phyloP scores from a whole-genome alignment of 805 yeast genomes.

The Millerozyma miso region DNA sequence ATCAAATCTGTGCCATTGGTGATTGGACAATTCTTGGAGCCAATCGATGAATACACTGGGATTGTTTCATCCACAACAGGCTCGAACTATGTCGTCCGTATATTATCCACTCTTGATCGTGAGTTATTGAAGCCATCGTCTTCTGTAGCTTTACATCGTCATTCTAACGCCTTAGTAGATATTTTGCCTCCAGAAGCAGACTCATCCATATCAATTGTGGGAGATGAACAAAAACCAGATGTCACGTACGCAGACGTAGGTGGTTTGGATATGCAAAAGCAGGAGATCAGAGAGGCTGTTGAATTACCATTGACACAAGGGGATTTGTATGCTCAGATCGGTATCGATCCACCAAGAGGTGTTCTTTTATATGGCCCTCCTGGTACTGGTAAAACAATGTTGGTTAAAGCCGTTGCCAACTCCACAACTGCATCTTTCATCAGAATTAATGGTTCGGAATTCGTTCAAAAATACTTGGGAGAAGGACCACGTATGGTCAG shows the following conservation, averaged over 20 bases:
- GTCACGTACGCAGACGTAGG: conserved; percentile 97
- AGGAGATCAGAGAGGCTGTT: conserved; percentile 97
- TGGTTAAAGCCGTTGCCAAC: conserved; percentile 98
- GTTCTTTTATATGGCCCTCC: conserved; percentile 98
- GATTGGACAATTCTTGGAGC: conserved; percentile 96
- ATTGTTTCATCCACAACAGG: conserved; percentile 98
- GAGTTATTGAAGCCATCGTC: conserved; percentile 92
- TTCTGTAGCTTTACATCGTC: conserved; percentile 96
- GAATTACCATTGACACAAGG: conserved; percentile 95
- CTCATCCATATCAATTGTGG: conserved; percentile 89
- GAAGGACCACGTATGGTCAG: conserved; percentile 99
- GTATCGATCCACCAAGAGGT: conserved; percentile 99
- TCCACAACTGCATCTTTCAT: conserved; percentile 93
- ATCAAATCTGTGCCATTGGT: conserved; percentile 97
- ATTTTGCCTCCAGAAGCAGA: conserved; percentile 99
- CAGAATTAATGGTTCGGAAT: conserved; percentile 96
- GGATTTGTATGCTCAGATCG: conserved; percentile 93
- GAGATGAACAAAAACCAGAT: conserved; percentile 89
- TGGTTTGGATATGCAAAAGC: conserved; percentile 98
- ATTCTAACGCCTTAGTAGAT: conserved; percentile 95
- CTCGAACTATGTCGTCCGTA: conserved; percentile 93
- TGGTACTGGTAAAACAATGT: conserved; percentile 99
- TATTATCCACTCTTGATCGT: conserved; percentile 89
- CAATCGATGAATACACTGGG: conserved; percentile 94
- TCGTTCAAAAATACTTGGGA: conserved; percentile 96